Conservation (phyloP, 2,329 filamentous ascomycete genomes). For the Arthrobotrys sinensis region DNA sequence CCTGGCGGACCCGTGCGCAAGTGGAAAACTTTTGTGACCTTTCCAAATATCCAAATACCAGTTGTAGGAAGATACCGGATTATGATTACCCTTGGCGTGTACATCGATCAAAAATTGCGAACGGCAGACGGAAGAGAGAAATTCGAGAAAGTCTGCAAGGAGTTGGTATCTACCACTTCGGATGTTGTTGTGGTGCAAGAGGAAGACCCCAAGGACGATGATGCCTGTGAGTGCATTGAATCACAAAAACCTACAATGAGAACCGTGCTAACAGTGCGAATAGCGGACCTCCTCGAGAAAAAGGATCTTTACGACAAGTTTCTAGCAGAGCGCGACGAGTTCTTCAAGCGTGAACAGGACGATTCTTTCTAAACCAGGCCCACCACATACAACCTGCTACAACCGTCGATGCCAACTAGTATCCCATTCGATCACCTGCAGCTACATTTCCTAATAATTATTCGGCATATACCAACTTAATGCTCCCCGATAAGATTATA, state of each 20-base stretch:
- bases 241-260: background rate
- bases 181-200: slow-evolving; percentile 53
- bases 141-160: slow-evolving; percentile 38
- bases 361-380: slow-evolving; percentile 28
- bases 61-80: slow-evolving; percentile 38
- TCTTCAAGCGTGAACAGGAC: slow-evolving; percentile 52
- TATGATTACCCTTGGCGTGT: slow-evolving; percentile 46
- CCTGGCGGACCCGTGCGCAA: slow-evolving; percentile 52
- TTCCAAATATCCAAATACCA: slow-evolving; percentile 58
- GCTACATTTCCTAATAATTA: background rate
- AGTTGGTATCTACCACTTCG: slow-evolving; percentile 46
- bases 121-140: slow-evolving; percentile 49
- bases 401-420: background rate
- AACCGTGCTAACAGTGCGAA: slow-evolving; percentile 2
- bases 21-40: slow-evolving; percentile 58
- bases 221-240: slow-evolving; percentile 7
- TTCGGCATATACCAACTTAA: background rate
- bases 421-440: background rate
- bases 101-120: slow-evolving; percentile 49
- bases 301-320: slow-evolving; percentile 57
- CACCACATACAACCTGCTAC: background rate
- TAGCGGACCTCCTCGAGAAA: slow-evolving; percentile 51
- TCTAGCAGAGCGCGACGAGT: slow-evolving; percentile 46
- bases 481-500: background rate
- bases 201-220: slow-evolving; percentile 54